These are phyloP conservation scores for Diaporthe ampelina DNA, from an alignment of 2,329 filamentous ascomycete species.

Conservation along the genomic window DNA sequence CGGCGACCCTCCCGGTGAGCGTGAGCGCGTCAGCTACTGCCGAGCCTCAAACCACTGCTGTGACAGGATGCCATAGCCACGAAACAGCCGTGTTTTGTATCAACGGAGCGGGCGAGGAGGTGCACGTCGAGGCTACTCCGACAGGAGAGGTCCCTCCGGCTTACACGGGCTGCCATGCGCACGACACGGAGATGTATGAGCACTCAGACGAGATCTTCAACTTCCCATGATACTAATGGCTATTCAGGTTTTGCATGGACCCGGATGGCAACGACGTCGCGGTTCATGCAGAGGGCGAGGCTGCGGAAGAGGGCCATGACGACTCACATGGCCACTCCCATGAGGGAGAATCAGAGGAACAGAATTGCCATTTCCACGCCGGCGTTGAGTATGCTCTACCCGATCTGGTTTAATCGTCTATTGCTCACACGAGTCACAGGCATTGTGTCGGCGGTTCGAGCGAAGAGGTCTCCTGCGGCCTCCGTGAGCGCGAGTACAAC, in stretches of 20 bases:
- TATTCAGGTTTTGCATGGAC: constrained; percentile 71
- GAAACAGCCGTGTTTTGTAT: constrained; percentile 28
- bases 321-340: constrained; percentile 38
- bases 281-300: constrained; percentile 56
- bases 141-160: constrained; percentile 69
- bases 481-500: constrained; percentile 70
- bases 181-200: constrained; percentile 70
- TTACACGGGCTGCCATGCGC: constrained; percentile 76
- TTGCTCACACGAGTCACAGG: constrained; percentile 48
- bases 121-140: constrained; percentile 59
- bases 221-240: background rate
- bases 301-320: constrained; percentile 43
- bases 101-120: constrained; percentile 26
- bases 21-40: constrained; percentile 20
- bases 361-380: constrained; percentile 27
- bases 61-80: constrained; percentile 30
- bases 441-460: constrained; percentile 68
- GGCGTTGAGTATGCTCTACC: constrained; percentile 8
- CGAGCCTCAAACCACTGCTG: constrained; percentile 21
- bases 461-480: constrained; percentile 61
- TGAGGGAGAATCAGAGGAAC: constrained; percentile 41
- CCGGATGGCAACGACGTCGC: constrained; percentile 72
- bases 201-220: background rate
- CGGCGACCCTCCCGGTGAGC: constrained; percentile 18
- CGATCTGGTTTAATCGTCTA: background rate